These are phyloP conservation scores for Calocera viscosa DNA, from an alignment of 768 basidiomycete genomes.

Conservation along the genomic window DNA sequence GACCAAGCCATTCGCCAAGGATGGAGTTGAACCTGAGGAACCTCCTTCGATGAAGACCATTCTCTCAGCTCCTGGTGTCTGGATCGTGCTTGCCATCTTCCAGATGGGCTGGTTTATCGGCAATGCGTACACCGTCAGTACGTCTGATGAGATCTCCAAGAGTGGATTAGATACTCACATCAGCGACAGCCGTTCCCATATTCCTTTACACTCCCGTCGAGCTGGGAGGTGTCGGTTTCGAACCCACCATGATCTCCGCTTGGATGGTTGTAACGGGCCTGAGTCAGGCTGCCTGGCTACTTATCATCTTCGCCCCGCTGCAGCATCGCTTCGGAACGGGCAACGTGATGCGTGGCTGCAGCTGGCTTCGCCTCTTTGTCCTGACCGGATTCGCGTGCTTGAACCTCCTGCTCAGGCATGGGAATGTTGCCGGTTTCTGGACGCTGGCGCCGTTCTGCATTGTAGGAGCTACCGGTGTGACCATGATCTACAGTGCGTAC, in stretches of 20 bases:
- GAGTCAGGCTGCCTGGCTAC: constrained; percentile 4
- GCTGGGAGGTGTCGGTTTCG: not conserved
- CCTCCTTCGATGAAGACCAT: constrained; percentile 4
- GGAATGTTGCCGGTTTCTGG: not conserved
- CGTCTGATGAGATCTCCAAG: not conserved
- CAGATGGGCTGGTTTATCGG: constrained; percentile 9
- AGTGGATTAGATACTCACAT: not conserved
- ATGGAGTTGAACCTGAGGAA: not conserved
- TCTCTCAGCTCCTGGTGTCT: constrained; percentile 1
- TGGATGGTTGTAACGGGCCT: constrained; percentile 5
- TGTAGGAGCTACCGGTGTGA: not conserved
- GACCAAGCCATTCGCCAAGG: not conserved
- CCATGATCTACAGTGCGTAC: constrained; percentile 3
- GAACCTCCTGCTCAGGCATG: constrained; percentile 3
- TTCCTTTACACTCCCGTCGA: not conserved
- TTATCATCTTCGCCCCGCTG: constrained; percentile 10
- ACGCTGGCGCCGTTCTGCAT: not conserved
- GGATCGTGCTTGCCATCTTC: constrained; percentile 6
- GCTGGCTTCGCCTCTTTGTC: not conserved
- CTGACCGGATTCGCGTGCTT: constrained; percentile 1
- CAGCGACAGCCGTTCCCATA: not conserved
- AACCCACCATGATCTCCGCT: not conserved
- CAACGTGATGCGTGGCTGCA: not conserved
- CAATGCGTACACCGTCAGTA: not conserved
- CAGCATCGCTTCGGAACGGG: constrained; percentile 12